Evolutionary conservation across 352 stramenopile species (phyloP), one percentile per base, ranked within the genome.

Genomic region (Phytophthora cactorum): DNA sequence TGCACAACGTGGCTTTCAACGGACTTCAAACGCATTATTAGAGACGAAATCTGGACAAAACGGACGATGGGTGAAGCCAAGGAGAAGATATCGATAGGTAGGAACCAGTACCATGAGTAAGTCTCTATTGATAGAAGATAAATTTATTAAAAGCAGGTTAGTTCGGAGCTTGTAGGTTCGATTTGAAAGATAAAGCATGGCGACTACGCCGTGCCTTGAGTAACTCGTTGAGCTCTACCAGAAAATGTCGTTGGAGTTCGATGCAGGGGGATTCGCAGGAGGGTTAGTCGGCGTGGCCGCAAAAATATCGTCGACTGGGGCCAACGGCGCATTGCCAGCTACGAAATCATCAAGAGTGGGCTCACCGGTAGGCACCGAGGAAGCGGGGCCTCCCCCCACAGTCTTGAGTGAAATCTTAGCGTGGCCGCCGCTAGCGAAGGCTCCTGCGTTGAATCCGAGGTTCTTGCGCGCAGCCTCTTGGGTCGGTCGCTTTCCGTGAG

Each of bases 391-490:
- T 31, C 68, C 73, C 5, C 60, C 74, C 47, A 90, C 56, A n/a
- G 75, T 82, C 70, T 89, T 90, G 41, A 90, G 76, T 6, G 82
- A 90, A 47, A 90, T 88, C 57, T 82, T 83, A 1, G 79, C 60
- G 27, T 60, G 60, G 0, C 45, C 60, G 3, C 71, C 66, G 25
- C 71, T 63, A 2, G 66, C 59, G 49, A 92, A 93, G 0, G 83
- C 79, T 14, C 79, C 74, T 15, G 78, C 79, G 25, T 83, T 88
- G 60, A 91, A 79, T 14, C 69, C 79, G 25, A 93, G 71, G 17
- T 82, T 80, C 28, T 84, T 78, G 14, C 85, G 81, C 45, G 88
- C 80, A n/a, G 68, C 70, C 46, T 93, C 85, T 47, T 93, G 85
- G 7, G 85, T 93, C 68, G 84, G 84, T 34, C 85, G 79, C 25